A percentile compares a stretch with the other conserved stretches of the same genome.
Evolutionary conservation across 805 yeast genomes (phyloP).

Genomic region (Starmerella roubikii): DNA sequence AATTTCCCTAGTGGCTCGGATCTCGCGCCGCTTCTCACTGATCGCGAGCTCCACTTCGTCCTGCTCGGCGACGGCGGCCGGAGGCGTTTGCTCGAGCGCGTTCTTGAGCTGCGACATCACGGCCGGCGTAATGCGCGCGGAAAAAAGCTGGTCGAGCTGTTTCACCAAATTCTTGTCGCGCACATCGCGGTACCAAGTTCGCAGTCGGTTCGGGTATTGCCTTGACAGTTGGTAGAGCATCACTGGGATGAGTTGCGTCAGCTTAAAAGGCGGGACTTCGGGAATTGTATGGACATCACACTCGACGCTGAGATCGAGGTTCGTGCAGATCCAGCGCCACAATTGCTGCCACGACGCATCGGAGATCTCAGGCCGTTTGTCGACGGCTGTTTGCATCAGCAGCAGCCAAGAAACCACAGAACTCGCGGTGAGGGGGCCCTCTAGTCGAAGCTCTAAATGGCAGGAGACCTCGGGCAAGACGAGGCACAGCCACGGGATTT

Average conservation of each 20-base stretch:
- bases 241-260: conserved; percentile 1
- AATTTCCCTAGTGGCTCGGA: conserved; percentile 17
- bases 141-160: conserved; percentile 9
- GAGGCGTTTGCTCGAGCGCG: conserved; percentile 1
- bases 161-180: conserved; percentile 15
- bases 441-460: not conserved
- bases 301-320: not conserved
- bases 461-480: not conserved
- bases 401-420: conserved; percentile 8
- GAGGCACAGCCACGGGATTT: conserved; percentile 2
- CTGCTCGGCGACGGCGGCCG: not conserved
- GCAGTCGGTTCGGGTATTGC: conserved; percentile 9
- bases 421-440: not conserved
- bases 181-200: conserved; percentile 19
- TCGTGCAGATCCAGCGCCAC: not conserved
- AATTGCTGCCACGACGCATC: not conserved
- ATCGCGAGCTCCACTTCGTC: conserved; percentile 8
- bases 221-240: conserved; percentile 10
- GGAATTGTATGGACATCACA: not conserved
- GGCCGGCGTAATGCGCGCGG: conserved; percentile 10
- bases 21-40: conserved; percentile 16
- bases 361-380: not conserved
- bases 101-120: conserved; percentile 10
- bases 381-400: not conserved
- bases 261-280: not conserved